A percentile compares a stretch with the other conserved stretches of the same genome.
Evolutionary conservation across 768 basidiomycete species (phyloP).

Genomic region (Sporobolomyces phaffii): DNA sequence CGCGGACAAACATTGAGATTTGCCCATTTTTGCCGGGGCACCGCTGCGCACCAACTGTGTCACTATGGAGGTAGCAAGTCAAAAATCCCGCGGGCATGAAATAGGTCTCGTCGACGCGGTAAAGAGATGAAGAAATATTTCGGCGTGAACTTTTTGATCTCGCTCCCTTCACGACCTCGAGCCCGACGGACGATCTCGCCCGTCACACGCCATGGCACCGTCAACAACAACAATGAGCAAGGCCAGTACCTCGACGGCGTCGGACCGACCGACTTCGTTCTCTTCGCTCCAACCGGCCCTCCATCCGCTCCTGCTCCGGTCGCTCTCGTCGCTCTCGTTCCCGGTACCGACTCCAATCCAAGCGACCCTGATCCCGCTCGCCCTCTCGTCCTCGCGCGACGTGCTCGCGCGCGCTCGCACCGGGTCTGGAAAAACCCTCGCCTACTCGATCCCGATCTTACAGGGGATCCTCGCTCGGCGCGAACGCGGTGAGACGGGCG

Average conservation of each 20-base stretch:
- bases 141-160: no score
- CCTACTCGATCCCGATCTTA: conserved; percentile 83
- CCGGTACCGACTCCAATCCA: conserved; percentile 88
- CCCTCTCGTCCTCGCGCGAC: conserved; percentile 73
- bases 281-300: conserved; percentile 15
- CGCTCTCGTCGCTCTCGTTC: conserved; percentile 84
- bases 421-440: conserved; percentile 93
- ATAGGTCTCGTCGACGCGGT: no score
- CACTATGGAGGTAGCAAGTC: no score
- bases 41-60: no score
- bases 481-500: conserved; percentile 13
- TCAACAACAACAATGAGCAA: not conserved
- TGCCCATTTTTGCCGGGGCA: no score
- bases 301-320: conserved; percentile 58
- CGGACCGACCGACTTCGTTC: conserved; percentile 9
- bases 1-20: no score
- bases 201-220: no score
- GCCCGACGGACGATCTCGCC: no score
- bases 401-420: conserved; percentile 90
- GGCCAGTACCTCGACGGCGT: no score
- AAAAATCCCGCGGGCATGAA: no score
- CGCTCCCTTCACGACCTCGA: no score
- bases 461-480: conserved; percentile 66
- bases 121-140: no score
- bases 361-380: conserved; percentile 81